Evolutionary conservation across 352 stramenopile genomes (phyloP).

Genomic region (Discostella stelligera): DNA sequence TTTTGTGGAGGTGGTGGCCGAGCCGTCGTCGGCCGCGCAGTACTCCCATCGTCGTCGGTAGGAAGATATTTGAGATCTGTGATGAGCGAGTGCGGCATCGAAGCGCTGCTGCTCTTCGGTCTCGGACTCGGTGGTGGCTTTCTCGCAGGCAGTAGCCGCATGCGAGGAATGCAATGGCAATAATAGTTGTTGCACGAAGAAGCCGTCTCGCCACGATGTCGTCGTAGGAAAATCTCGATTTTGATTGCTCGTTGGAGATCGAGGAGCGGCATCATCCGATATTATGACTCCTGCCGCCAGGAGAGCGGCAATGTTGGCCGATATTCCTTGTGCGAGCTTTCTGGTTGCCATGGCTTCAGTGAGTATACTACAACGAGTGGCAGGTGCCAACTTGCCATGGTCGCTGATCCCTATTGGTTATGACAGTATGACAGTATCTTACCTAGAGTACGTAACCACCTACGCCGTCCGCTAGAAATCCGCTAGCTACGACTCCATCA

Average conservation of each 20-base stretch:
- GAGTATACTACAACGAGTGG: too few relatives aligned
- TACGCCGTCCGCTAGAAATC: too few relatives aligned
- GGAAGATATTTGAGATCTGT: conserved; percentile 8
- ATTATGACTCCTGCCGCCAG: neutral
- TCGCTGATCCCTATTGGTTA: neutral
- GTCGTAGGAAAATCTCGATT: too few relatives aligned
- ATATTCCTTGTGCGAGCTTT: neutral
- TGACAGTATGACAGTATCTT: neutral
- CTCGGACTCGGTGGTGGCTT: conserved; percentile 2
- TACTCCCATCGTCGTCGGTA: conserved; percentile 38
- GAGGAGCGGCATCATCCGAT: neutral
- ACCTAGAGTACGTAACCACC: too few relatives aligned
- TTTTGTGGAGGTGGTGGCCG: conserved; percentile 11
- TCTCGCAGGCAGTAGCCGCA: neutral
- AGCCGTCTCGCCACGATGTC: too few relatives aligned
- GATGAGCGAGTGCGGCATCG: conserved; percentile 16
- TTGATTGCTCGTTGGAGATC: neutral
- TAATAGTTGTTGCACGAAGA: too few relatives aligned
- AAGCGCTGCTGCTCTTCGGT: conserved; percentile 31
- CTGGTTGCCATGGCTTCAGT: too few relatives aligned
- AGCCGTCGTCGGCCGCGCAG: neutral
- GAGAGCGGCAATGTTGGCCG: neutral
- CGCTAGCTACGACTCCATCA: too few relatives aligned
- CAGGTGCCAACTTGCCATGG: too few relatives aligned
- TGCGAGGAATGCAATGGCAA: too few relatives aligned